These are phyloP conservation scores for Nicotiana attenuata DNA, from an alignment of 257 asterid genomes.

Conservation along the genomic window DNA sequence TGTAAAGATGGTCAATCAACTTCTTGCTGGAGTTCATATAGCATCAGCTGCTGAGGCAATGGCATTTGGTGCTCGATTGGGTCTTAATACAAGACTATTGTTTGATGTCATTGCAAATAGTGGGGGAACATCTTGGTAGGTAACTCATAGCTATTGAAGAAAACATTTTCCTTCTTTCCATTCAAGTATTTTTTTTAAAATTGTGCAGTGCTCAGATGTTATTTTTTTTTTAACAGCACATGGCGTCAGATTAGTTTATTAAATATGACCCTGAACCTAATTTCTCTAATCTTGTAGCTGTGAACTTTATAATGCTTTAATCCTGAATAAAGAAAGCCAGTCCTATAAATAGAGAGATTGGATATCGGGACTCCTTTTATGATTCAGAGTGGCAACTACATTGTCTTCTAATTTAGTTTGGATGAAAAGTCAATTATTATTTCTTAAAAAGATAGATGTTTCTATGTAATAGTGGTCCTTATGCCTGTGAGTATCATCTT, in stretches of 20 bases:
- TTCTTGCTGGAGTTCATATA: conserved; percentile 99
- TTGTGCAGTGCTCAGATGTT: background rate
- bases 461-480: background rate
- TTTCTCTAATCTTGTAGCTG: background rate
- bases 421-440: background rate
- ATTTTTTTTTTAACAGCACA: background rate
- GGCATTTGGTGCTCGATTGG: conserved; percentile 89
- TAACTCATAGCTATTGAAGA: background rate
- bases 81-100: conserved; percentile 70
- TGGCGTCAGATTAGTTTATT: background rate
- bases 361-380: background rate
- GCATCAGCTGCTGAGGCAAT: conserved; percentile 98
- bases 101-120: conserved; percentile 69
- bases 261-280: background rate
- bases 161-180: conserved; percentile 2
- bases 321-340: background rate
- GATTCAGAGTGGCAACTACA: background rate
- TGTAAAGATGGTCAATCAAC: conserved; percentile 95
- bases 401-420: background rate
- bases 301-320: background rate
- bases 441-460: background rate
- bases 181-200: conserved; percentile 15
- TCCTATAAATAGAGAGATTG: background rate
- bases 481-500: background rate
- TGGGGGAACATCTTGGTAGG: conserved; percentile 92